These are phyloP conservation scores for Cladophialophora chaetospira DNA, from an alignment of 2,329 filamentous ascomycete genomes.

Conservation along the genomic window DNA sequence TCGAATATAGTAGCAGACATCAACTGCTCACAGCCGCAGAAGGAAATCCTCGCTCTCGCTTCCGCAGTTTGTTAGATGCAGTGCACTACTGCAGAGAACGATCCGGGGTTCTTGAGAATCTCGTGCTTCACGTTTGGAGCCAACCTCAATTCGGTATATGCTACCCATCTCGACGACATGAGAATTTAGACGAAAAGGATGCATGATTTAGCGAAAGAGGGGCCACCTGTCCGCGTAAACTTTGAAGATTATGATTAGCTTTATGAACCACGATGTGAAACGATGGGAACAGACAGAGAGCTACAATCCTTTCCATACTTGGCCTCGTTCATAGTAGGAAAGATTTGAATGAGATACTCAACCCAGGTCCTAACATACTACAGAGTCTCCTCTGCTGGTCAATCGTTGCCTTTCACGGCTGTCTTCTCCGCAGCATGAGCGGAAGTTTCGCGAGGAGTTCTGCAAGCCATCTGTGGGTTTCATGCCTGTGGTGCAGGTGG, in stretches of 20 bases:
- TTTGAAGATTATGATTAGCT: neutral
- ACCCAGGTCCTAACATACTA: neutral
- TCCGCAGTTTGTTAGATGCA: neutral
- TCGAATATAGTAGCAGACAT: neutral
- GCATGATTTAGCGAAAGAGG: neutral
- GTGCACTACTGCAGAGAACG: neutral
- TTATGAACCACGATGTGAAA: neutral
- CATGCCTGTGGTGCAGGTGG: neutral
- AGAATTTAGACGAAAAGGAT: neutral
- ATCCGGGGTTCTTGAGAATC: neutral
- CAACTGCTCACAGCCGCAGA: neutral
- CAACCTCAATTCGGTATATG: neutral
- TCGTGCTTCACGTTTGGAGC: neutral
- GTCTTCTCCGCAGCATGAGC: neutral
- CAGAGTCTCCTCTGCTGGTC: neutral
- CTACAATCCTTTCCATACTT: neutral
- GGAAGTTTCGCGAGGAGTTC: neutral
- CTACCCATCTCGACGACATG: neutral
- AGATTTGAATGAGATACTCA: too few relatives aligned
- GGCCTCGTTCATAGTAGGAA: too few relatives aligned
- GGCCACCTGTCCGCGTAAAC: neutral
- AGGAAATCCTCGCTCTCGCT: neutral
- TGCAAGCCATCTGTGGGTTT: neutral
- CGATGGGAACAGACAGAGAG: neutral
- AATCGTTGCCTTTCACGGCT: neutral